Evolutionary conservation across 352 stramenopile genomes (phyloP), one percentile per base, ranked within the genome.

Genomic region (Globisporangium polare): DNA sequence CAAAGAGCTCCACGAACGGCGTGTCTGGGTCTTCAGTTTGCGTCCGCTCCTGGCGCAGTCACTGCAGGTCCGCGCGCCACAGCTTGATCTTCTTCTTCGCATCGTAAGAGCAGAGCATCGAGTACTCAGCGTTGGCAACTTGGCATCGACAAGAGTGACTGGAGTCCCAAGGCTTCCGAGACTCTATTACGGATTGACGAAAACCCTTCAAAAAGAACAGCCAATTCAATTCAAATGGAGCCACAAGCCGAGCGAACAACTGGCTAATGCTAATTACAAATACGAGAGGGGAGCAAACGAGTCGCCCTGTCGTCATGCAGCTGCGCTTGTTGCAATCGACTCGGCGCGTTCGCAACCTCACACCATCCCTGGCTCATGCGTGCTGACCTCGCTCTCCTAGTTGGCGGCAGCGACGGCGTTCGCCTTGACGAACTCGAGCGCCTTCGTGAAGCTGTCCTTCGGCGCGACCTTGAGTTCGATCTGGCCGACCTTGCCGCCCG

Each of bases 381-480:
- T 43, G 15, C 33, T 45, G n/a, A n/a, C n/a, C n/a, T n/a, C n/a
- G 10, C 35, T 50, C 22, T 26, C 31, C 61, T 53, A 66, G 45
- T 61, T 62, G 43, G 53, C 26, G 12, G 29, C 29, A 56, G 29
- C 24, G 24, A 54, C 24, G 12, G 62, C 55, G 24, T 68, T 47
- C 49, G 54, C 56, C 50, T 68, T 68, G 47, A 33, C 82, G 62
- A 92, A 95, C 49, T 65, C 82, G 12, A 95, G 72, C 46, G 77
- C 80, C 71, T 89, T 91, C 60, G 59, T 83, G 68, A 94, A 84
- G 67, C 87, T 95, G 60, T 94, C 85, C 33, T 85, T 55, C n/a
- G 87, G 87, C 46, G 78, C 73, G 56, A 93, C 83, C 62, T 89
- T 81, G 65, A 71, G 72, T 60, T 88, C 68, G 37, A 95, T 79